A percentile compares a stretch with the other conserved stretches of the same genome.
phyloP scores from a whole-genome alignment of 2,329 filamentous ascomycete genomes.

The Rutstroemia sydowiana region DNA sequence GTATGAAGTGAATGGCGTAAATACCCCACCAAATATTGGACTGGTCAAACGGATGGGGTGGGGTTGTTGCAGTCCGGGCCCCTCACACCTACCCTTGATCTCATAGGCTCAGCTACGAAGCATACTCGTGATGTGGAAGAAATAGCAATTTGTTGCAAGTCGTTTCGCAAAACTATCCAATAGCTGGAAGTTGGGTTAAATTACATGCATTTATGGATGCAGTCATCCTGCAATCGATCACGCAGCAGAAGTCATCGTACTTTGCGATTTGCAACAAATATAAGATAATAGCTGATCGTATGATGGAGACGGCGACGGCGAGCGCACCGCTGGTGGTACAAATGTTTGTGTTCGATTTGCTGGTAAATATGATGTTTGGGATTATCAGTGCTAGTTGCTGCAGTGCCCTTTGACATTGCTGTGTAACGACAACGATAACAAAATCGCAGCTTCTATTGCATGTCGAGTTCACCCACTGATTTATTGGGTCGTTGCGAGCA shows the following conservation, averaged over 20 bases:
- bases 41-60: background rate
- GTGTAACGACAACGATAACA: no score
- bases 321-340: no score
- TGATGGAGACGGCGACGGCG: background rate
- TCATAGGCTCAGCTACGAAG: background rate
- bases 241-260: background rate
- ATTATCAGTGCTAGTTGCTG: no score
- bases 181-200: background rate
- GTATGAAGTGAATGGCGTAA: no score
- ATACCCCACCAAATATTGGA: background rate
- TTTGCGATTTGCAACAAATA: conserved; percentile 1
- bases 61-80: background rate
- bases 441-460: no score
- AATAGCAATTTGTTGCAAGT: background rate
- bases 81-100: background rate
- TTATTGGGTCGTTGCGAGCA: no score
- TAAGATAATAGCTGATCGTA: background rate
- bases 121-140: background rate
- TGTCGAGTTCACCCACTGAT: no score
- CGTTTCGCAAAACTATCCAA: conserved; percentile 1
- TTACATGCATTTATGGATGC: background rate
- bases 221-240: background rate
- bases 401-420: no score
- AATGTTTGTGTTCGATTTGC: no score
- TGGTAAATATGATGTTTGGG: no score